Evolutionary conservation across 208 protist species (phyloP).

Genomic region (Leishmania major): DNA sequence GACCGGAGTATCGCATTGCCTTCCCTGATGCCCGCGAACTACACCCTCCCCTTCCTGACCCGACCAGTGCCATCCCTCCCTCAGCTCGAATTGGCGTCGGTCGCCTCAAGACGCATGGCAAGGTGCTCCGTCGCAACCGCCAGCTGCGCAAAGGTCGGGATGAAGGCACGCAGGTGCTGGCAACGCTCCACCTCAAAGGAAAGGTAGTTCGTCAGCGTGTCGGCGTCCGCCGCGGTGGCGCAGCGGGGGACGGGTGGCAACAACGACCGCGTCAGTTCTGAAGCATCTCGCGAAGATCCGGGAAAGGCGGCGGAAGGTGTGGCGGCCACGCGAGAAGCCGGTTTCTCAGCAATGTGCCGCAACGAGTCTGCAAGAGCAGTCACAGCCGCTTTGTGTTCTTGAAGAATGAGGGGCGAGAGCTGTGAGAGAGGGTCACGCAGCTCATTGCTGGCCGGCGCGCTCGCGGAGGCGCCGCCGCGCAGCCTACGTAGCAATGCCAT

Average conservation of each 20-base stretch:
- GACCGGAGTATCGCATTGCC: background rate
- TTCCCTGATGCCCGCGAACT: background rate
- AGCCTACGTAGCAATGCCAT: constrained; percentile 6
- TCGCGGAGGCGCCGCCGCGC: background rate
- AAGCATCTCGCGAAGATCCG: background rate
- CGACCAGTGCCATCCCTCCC: background rate
- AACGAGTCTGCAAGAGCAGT: constrained; percentile 34
- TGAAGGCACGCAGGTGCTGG: constrained; percentile 59
- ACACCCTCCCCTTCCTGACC: background rate
- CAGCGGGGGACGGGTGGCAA: constrained; percentile 30
- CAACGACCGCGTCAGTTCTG: background rate
- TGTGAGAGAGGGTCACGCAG: constrained; percentile 16
- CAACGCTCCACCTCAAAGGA: constrained; percentile 70
- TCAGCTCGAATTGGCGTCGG: background rate
- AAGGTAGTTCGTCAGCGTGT: constrained; percentile 44
- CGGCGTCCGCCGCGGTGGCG: constrained; percentile 62
- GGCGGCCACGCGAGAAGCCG: background rate
- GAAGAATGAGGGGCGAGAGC: constrained; percentile 18
- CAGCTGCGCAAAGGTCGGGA: constrained; percentile 81
- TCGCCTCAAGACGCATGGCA: constrained; percentile 38
- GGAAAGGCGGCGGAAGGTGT: background rate
- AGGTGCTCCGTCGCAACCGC: constrained; percentile 75
- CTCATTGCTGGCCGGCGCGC: background rate
- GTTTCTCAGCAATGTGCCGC: constrained; percentile 27
- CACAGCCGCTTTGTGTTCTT: constrained; percentile 39